Percentiles rank a stretch among this genome's conserved stretches.
These are phyloP conservation scores for Physcia stellaris DNA, from an alignment of 495 filamentous ascomycete genomes.

Conservation along the genomic window DNA sequence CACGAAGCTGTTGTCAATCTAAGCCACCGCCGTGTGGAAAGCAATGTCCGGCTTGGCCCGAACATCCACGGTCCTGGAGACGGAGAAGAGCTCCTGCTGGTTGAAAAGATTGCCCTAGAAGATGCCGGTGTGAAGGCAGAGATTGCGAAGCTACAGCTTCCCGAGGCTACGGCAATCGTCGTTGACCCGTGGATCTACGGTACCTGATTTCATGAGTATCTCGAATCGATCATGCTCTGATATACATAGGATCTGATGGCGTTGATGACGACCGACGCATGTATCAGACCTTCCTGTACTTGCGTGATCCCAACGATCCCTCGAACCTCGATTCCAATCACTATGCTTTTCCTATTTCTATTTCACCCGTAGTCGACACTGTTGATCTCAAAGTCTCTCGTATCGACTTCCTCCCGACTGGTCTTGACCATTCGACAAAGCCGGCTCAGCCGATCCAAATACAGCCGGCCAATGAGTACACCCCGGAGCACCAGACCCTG, in stretches of 20 bases:
- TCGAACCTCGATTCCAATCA: slow-evolving; percentile 55
- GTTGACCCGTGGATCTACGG: slow-evolving; percentile 64
- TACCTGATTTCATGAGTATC: slow-evolving; percentile 13
- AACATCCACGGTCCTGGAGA: slow-evolving; percentile 44
- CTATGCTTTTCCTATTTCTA: slow-evolving; percentile 64
- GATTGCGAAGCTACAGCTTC: slow-evolving; percentile 49
- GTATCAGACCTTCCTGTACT: slow-evolving; percentile 56
- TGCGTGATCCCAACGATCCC: slow-evolving; percentile 41
- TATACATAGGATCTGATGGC: slow-evolving; percentile 35
- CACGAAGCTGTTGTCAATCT: slow-evolving; percentile 54
- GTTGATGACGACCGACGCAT: slow-evolving; percentile 41
- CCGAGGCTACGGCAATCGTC: slow-evolving; percentile 44
- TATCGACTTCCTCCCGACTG: slow-evolving; percentile 34
- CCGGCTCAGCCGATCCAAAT: slow-evolving; percentile 31
- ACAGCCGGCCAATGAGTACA: slow-evolving; percentile 56
- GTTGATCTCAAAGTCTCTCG: slow-evolving; percentile 47
- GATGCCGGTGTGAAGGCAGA: slow-evolving; percentile 46
- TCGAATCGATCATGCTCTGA: not conserved
- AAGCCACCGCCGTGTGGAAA: slow-evolving; percentile 35
- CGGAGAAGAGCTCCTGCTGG: slow-evolving; percentile 41
- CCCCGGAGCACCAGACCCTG: slow-evolving; percentile 53
- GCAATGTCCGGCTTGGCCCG: slow-evolving; percentile 42
- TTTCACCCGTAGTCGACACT: slow-evolving; percentile 64
- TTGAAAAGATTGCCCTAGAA: slow-evolving; percentile 43
- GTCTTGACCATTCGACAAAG: slow-evolving; percentile 14